These are phyloP conservation scores for Suhomyces taliae DNA, from an alignment of 1,139 yeast species.

Conservation along the genomic window DNA sequence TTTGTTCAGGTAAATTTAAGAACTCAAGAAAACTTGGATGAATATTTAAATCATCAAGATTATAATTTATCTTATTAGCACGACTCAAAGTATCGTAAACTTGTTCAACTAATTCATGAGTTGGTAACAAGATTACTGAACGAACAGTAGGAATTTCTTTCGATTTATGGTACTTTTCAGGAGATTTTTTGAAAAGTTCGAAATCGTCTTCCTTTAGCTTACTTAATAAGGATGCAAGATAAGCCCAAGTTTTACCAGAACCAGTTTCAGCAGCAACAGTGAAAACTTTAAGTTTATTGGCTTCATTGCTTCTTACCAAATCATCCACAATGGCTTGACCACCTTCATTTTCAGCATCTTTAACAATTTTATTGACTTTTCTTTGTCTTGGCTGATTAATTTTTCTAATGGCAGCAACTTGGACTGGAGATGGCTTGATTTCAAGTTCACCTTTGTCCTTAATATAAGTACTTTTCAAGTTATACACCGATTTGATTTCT, in stretches of 20 bases:
- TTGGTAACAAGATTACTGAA: slow-evolving; percentile 78
- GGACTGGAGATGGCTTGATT: slow-evolving; percentile 45
- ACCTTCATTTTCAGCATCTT: slow-evolving; percentile 13
- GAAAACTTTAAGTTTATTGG: slow-evolving; percentile 55
- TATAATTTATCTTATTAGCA: slow-evolving; percentile 31
- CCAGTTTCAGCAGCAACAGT: slow-evolving; percentile 96
- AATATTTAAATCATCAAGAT: slow-evolving; percentile 17
- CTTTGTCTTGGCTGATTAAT: slow-evolving; percentile 36
- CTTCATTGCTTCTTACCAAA: slow-evolving; percentile 31
- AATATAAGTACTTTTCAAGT: slow-evolving; percentile 38
- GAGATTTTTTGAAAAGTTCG: slow-evolving; percentile 25
- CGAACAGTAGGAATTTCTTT: slow-evolving; percentile 49
- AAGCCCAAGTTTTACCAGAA: slow-evolving; percentile 94
- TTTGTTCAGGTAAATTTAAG: slow-evolving; percentile 26
- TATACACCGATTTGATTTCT: slow-evolving; percentile 55
- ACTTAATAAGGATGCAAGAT: slow-evolving; percentile 72
- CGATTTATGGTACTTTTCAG: slow-evolving; percentile 31
- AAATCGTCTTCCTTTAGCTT: slow-evolving; percentile 59
- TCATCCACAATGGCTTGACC: slow-evolving; percentile 27
- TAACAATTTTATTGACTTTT: slow-evolving; percentile 16
- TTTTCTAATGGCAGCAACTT: slow-evolving; percentile 46
- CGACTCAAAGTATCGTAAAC: slow-evolving; percentile 55
- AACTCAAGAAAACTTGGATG: slow-evolving; percentile 25
- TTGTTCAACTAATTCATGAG: slow-evolving; percentile 85
- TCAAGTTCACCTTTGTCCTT: slow-evolving; percentile 31